Base-by-base conservation (phyloP, 148 eudicot species). In the Camellia japonica region DNA sequence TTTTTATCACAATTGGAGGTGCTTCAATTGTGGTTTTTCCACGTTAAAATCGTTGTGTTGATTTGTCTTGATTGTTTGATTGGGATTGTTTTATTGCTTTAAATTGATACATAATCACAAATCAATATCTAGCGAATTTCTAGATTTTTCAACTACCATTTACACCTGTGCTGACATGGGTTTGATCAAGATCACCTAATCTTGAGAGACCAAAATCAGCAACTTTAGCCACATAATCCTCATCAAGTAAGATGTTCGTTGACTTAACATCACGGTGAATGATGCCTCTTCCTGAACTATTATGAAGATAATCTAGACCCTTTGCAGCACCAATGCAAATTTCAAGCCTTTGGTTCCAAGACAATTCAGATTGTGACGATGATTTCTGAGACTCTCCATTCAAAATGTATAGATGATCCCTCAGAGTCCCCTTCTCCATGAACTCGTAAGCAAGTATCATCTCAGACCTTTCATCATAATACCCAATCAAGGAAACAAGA, bases 251-350 rank as follows among this genome's bases (percentile, higher is more conserved):
- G 66, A 90, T 89, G 82, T 90, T 90, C 3, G 91, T 90, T 14
- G 93, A 87, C 83, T 90, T 90, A 12, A 90, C 87, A 81, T 90
- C 93, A 5, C 93, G 90, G 61, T 90, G 93, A 68, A 90, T 89
- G 80, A 90, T 87, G 61, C 87, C 88, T 41, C 77, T 83, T 10
- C 81, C 82, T 10, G 84, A 67, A 19, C 91, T 87, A 2, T 87
- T 81, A 62, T 90, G 92, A 59, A 90, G 92, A 74, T 90, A 88
- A 54, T 90, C 86, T 14, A 90, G 74, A 20, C 91, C 91, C 72
- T 79, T 82, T 0, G 93, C 87, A 18, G 89, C 89, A 23, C 87
- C 89, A 42, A 88, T 83, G 84, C 90, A 88, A 20, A 90, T 86
- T 65, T 90, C 84, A 19, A 90, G 84, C 86, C 93, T 86, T 55